Evolutionary conservation across 345 rosid genomes (phyloP), one percentile per base, ranked within the genome.

Genomic region (Syzygium aqueum): DNA sequence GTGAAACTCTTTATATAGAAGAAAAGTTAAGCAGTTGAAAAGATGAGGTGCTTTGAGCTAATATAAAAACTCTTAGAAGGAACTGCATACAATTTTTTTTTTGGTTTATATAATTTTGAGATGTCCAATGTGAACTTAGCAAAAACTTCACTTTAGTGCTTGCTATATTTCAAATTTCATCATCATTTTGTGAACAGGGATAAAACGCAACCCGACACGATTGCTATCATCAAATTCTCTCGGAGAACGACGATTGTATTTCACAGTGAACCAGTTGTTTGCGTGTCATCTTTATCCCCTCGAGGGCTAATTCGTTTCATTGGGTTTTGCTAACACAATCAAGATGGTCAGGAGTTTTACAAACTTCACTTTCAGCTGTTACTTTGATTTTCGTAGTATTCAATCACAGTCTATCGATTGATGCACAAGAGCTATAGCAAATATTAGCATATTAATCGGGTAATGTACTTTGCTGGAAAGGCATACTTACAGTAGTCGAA

Each of bases 401-500:
- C 43, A 28, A 8, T 8, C 5, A 16, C 11, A 16, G 77, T 30
- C 0, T 1, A 5, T 65, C 22, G 40, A 21, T 65, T 61, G 30
- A 15, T 0, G 77, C 77, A 28, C 2, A 67, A 65, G 78, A 67
- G 78, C 3, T 17, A 30, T 2, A 30, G 43, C 43, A 67, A 7
- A 67, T 67, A 67, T 67, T 16, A 30, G 12, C 78, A 30, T 63
- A 0, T 28, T 0, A 37, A 63, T 63, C 0, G 73, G 40, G 40
- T 28, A 28, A 63, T 14, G 37, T 28, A 28, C 37, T 14, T 25
- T 7, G 21, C 0, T 63, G 77, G 77, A 63, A 15, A 63, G 37
- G 23, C 43, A 67, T 4, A 67, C 43, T 65, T 65, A 65, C 43
- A 1, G 43, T 23, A 14, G 40, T 6, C 17, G 40, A n/a, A 28